Evolutionary conservation across 2,329 filamentous ascomycete genomes (phyloP), one percentile per base, ranked within the genome.

Genomic region (Malbranchea cinnamomea): DNA sequence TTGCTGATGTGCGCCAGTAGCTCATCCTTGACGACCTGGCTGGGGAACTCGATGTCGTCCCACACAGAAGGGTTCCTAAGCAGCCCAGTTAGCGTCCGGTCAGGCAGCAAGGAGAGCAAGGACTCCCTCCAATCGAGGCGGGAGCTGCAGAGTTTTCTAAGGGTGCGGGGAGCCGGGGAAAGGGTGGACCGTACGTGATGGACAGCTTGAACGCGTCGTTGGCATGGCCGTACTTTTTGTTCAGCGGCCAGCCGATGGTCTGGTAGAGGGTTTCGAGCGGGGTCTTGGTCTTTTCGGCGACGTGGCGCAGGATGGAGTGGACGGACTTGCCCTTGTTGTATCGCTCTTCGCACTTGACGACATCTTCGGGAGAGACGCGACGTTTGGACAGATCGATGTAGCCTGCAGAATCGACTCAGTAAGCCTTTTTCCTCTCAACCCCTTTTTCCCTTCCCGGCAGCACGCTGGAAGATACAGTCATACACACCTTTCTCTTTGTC

Each of bases 301-400:
- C 89, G 58, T 98, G 89, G 56, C 87, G 78, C 81, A 98, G 87
- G 60, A 98, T 94, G 32, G 83, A 91, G 62, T 98, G 89, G 23
- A 95, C 89, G 68, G 93, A 91, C 68, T 98, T 98, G 67, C 83
- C 82, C 76, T 98, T 98, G 73, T 98, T 98, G 71, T 94, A 98
- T 46, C 89, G 75, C 66, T 98, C 89, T 57, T 98, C 89, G 56
- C 91, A 98, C 65, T 94, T 94, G 46, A 93, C 69, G 41, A 95
- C 89, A 64, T 98, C 89, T 57, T 98, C 89, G 25, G 89, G 80
- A 24, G 85, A 94, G 36, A 98, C 89, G 65, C 89, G 79, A 53
- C 89, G 85, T 69, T 98, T 98, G 39, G 84, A 93, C 54, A 98
- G 65, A 77, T 98, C 89, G 50, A 98, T 98, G 56, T 98, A 98